These are phyloP conservation scores for Botryotinia convoluta DNA, from an alignment of 2,329 filamentous ascomycete species.

Conservation along the genomic window DNA sequence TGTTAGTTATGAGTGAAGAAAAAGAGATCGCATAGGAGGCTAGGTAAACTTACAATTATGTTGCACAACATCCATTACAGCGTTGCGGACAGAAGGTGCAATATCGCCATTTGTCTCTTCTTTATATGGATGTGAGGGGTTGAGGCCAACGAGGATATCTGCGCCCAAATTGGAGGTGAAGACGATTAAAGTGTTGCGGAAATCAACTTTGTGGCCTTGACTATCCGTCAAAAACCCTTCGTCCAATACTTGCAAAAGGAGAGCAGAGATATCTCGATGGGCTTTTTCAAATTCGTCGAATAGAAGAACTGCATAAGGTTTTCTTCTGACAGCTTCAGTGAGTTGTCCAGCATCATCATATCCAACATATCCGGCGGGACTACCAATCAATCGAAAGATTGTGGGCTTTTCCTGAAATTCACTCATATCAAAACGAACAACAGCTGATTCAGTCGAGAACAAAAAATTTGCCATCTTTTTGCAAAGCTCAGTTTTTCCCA, in stretches of 20 bases:
- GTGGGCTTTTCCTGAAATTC: constrained; percentile 98
- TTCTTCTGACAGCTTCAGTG: constrained; percentile 89
- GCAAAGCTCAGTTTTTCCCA: constrained; percentile 95
- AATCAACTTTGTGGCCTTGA: constrained; percentile 95
- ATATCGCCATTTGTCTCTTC: constrained; percentile 66
- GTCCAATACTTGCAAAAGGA: constrained; percentile 91
- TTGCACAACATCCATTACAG: constrained; percentile 86
- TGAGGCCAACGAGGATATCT: constrained; percentile 78
- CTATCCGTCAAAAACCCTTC: constrained; percentile 95
- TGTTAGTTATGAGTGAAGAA: constrained; percentile 6
- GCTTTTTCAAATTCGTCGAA: constrained; percentile 99
- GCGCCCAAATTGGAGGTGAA: constrained; percentile 94
- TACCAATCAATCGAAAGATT: constrained; percentile 86
- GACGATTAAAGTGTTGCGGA: constrained; percentile 94
- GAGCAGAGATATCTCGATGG: constrained; percentile 87
- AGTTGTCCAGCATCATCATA: constrained; percentile 97
- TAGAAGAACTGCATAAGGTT: constrained; percentile 90
- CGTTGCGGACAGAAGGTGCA: constrained; percentile 67
- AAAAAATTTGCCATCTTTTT: constrained; percentile 93
- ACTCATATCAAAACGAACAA: constrained; percentile 95
- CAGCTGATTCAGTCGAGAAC: constrained; percentile 87
- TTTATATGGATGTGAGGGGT: constrained; percentile 62
- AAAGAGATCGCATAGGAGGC: neutral
- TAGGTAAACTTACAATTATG: constrained; percentile 48
- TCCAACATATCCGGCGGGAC: constrained; percentile 90